Evolutionary conservation across 306 rosid species (phyloP).

Genomic region (Begonia peltatifolia): DNA sequence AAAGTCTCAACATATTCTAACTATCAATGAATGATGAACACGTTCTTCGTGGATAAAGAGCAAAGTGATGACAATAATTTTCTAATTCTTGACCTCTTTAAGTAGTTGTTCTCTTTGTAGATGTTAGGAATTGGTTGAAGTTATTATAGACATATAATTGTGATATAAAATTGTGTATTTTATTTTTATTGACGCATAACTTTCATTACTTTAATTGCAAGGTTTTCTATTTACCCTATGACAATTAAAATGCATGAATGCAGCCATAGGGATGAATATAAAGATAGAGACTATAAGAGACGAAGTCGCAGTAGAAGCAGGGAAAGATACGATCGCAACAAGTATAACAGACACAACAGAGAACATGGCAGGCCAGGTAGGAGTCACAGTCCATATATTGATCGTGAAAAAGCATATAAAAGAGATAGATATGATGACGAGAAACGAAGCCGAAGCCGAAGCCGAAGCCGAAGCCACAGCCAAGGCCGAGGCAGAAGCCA

Average conservation of each 20-base stretch:
- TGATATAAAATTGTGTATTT: no score
- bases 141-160: no score
- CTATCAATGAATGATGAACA: no score
- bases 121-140: no score
- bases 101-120: no score
- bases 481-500: no score
- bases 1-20: no score
- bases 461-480: constrained; percentile 1
- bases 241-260: background rate
- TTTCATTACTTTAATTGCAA: no score
- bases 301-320: constrained; percentile 63
- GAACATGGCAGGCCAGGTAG: constrained; percentile 40
- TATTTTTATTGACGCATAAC: no score
- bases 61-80: no score
- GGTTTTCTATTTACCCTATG: background rate
- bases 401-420: constrained; percentile 22
- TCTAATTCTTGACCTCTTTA: no score
- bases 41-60: no score
- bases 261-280: constrained; percentile 48
- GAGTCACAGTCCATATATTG: constrained; percentile 54
- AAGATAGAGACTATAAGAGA: constrained; percentile 37
- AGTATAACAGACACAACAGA: constrained; percentile 33
- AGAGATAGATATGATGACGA: constrained; percentile 47
- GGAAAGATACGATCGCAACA: constrained; percentile 48
- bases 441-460: constrained; percentile 35